A percentile compares a stretch with the other conserved stretches of the same genome.
These are phyloP conservation scores for Chlamydomonas schloesseri DNA, from an alignment of 139 green algal species.

Conservation along the genomic window DNA sequence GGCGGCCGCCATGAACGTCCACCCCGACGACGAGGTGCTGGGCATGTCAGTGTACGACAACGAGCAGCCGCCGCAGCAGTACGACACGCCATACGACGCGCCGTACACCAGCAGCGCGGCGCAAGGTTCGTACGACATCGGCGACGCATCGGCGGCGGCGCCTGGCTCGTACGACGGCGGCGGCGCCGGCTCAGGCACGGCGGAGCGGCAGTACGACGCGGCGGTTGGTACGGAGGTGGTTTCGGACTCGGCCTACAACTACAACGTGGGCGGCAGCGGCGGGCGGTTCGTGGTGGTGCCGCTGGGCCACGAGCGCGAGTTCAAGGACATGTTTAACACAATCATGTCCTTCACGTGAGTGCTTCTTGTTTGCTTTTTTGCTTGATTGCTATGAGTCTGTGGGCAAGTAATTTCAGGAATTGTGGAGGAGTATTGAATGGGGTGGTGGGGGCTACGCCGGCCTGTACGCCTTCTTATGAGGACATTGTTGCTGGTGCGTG, in stretches of 20 bases:
- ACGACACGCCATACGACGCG: not conserved
- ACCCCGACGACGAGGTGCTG: too few relatives aligned
- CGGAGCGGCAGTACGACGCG: too few relatives aligned
- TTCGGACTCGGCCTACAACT: not conserved
- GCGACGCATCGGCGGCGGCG: not conserved
- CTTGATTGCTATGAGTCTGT: too few relatives aligned
- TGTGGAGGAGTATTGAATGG: too few relatives aligned
- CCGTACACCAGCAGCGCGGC: not conserved
- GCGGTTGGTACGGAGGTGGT: not conserved
- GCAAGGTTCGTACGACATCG: not conserved
- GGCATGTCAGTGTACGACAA: too few relatives aligned
- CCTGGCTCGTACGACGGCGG: not conserved
- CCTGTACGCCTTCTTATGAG: too few relatives aligned
- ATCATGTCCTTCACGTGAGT: slow-evolving; percentile 33
- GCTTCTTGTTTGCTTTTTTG: too few relatives aligned
- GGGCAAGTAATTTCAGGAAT: too few relatives aligned
- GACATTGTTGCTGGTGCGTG: too few relatives aligned
- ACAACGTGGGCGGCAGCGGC: not conserved
- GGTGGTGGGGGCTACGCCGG: too few relatives aligned
- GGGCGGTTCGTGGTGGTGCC: slow-evolving; percentile 31
- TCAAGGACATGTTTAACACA: slow-evolving; percentile 16
- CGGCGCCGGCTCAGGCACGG: too few relatives aligned
- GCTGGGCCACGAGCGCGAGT: slow-evolving; percentile 13
- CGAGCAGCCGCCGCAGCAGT: not conserved
- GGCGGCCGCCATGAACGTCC: too few relatives aligned